phyloP scores from a whole-genome alignment of 192 early-diverging fungal genomes.

The Anaeromyces robustus region DNA sequence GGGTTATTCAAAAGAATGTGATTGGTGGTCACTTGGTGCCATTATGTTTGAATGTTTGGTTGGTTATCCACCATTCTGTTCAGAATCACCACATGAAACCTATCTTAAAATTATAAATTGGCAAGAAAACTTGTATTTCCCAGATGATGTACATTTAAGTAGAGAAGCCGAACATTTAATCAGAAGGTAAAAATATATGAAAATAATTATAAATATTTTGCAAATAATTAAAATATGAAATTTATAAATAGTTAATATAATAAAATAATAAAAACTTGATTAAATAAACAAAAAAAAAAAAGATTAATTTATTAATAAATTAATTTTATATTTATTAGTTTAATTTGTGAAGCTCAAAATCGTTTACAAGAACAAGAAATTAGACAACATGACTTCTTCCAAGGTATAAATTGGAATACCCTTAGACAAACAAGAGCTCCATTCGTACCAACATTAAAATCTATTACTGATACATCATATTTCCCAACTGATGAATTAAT shows the following conservation, averaged over 20 bases:
- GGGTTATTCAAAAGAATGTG: constrained; percentile 94
- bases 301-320: too few relatives aligned
- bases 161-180: constrained; percentile 87
- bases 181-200: constrained; percentile 50
- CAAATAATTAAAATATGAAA: too few relatives aligned
- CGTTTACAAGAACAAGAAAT: constrained; percentile 47
- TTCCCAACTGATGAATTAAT: constrained; percentile 91
- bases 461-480: constrained; percentile 96
- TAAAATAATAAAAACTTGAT: too few relatives aligned
- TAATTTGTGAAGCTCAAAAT: constrained; percentile 77
- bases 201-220: too few relatives aligned
- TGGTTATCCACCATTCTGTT: constrained; percentile 93
- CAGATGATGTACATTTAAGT: constrained; percentile 82
- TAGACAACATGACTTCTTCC: constrained; percentile 87
- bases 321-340: too few relatives aligned
- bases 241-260: too few relatives aligned
- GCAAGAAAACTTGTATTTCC: constrained; percentile 77
- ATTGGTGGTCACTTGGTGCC: constrained; percentile 98
- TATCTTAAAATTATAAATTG: constrained; percentile 98
- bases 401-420: constrained; percentile 77
- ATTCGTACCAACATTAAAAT: constrained; percentile 75
- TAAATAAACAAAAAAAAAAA: too few relatives aligned
- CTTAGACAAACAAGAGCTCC: constrained; percentile 74
- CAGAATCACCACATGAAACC: constrained; percentile 86
- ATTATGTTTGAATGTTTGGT: constrained; percentile 99